Conservation (phyloP, 768 basidiomycete species). For the Harrya chromipes region DNA sequence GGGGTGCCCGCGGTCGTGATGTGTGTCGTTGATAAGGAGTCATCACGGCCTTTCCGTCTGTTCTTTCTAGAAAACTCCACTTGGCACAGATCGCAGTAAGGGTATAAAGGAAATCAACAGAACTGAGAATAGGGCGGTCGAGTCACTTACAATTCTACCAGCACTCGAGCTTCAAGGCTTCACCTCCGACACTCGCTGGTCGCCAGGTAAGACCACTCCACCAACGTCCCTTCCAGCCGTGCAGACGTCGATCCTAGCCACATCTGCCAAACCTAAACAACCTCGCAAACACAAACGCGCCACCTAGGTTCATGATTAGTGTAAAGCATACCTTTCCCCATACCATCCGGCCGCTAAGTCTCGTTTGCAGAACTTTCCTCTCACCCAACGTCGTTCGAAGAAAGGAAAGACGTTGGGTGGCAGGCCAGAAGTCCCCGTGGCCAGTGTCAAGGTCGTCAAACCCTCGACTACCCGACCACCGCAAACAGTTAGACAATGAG, state of each 20-base stretch:
- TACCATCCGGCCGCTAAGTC: neutral
- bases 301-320: conserved; percentile 2
- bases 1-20: too few species aligned
- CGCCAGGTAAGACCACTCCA: neutral
- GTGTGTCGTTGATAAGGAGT: too few species aligned
- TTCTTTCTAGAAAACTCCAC: too few species aligned
- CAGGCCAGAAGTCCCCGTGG: neutral
- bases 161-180: neutral
- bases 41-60: too few species aligned
- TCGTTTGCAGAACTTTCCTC: conserved; percentile 1
- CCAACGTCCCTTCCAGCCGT: neutral
- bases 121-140: neutral
- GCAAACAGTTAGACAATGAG: neutral
- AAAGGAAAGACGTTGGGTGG: conserved; percentile 3
- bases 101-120: too few species aligned
- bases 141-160: neutral
- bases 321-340: neutral
- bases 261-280: neutral
- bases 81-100: too few species aligned
- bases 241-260: neutral
- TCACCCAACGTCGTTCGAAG: neutral
- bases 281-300: neutral
- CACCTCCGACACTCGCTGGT: too few species aligned
- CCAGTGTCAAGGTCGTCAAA: conserved; percentile 2
- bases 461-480: conserved; percentile 2